Evolutionary conservation across 2,329 filamentous ascomycete species (phyloP).

Genomic region (Colletotrichum graminicola): DNA sequence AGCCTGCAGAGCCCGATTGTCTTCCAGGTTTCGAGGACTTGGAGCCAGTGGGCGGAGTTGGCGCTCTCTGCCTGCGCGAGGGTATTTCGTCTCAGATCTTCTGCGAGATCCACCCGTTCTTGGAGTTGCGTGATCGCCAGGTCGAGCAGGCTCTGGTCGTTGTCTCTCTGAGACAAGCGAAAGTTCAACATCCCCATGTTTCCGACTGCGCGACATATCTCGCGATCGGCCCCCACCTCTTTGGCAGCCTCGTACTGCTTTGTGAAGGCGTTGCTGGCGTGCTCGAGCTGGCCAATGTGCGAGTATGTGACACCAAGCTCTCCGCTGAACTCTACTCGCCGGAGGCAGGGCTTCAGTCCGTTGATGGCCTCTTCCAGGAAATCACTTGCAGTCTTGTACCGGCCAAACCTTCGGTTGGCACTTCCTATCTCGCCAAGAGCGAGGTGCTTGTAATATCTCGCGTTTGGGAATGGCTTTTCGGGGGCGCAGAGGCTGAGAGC

Average conservation of each 20-base stretch:
- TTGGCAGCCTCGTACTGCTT: constrained; percentile 49
- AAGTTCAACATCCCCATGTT: constrained; percentile 54
- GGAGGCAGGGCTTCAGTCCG: constrained; percentile 36
- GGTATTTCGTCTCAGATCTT: not conserved
- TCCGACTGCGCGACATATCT: constrained; percentile 50
- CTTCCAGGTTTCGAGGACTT: constrained; percentile 43
- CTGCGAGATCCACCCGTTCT: constrained; percentile 20
- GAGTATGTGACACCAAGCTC: constrained; percentile 52
- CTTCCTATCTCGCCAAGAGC: constrained; percentile 47
- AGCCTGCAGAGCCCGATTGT: constrained; percentile 50
- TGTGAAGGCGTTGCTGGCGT: constrained; percentile 47
- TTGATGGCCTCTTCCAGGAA: constrained; percentile 45
- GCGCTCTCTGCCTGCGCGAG: not conserved
- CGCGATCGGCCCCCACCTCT: constrained; percentile 42
- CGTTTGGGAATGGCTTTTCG: constrained; percentile 26
- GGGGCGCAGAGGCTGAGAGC: constrained; percentile 45
- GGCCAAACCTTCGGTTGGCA: constrained; percentile 49
- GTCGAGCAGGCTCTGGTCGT: constrained; percentile 44
- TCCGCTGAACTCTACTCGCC: constrained; percentile 46
- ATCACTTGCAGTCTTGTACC: constrained; percentile 46
- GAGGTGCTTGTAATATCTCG: constrained; percentile 41
- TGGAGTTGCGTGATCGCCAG: constrained; percentile 45
- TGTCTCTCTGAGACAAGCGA: constrained; percentile 47
- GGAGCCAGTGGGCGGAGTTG: not conserved
- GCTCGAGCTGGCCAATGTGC: constrained; percentile 47